Percentiles rank a stretch among this genome's conserved stretches.
Conservation (phyloP, 2,329 filamentous ascomycete species). For the Aureobasidium musti region DNA sequence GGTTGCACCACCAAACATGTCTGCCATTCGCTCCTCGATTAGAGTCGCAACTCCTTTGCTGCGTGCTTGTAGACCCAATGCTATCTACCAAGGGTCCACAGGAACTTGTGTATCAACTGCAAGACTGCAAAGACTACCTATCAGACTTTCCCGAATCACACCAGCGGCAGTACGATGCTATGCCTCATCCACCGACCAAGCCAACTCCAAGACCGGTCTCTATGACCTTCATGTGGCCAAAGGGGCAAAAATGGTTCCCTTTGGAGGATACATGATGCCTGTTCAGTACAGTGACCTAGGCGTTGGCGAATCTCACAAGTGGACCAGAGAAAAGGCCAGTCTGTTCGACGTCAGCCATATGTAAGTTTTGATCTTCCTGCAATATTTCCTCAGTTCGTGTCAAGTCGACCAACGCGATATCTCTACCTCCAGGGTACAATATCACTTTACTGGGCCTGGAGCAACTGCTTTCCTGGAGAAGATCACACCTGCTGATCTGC, state of each 20-base stretch:
- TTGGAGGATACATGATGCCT: conserved; percentile 90
- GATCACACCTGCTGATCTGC: conserved; percentile 75
- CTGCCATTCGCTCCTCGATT: conserved; percentile 2
- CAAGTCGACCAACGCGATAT: conserved; percentile 28
- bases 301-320: conserved; percentile 82
- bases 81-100: neutral
- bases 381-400: neutral
- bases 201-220: conserved; percentile 61
- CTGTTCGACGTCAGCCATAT: conserved; percentile 97
- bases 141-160: neutral
- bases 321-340: conserved; percentile 83
- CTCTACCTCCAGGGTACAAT: conserved; percentile 65
- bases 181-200: conserved; percentile 9
- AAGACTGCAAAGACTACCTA: neutral
- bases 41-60: conserved; percentile 6
- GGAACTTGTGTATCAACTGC: neutral
- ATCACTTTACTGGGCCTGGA: conserved; percentile 77
- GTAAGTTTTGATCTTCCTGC: conserved; percentile 41
- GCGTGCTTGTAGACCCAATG: neutral
- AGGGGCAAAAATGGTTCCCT: conserved; percentile 94
- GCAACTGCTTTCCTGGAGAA: conserved; percentile 79
- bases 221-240: conserved; percentile 75
- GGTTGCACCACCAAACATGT: neutral
- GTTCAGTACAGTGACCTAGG: conserved; percentile 79
- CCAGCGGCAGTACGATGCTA: conserved; percentile 16